Conservation (phyloP, 108 stramenopile genomes). For the Pseudonitzschia multistriata region DNA sequence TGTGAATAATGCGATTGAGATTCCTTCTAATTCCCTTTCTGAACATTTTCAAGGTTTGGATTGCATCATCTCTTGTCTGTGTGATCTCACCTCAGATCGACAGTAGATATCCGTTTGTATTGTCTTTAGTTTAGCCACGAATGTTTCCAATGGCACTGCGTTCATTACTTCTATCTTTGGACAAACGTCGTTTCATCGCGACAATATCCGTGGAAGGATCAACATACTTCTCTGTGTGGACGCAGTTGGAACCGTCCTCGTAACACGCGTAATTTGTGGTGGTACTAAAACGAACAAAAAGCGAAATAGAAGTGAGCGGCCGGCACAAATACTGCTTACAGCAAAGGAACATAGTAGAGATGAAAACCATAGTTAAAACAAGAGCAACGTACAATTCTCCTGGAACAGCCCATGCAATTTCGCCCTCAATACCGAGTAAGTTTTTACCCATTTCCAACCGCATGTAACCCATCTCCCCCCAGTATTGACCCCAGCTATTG, state of each 20-base stretch:
- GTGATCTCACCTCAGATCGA: too few species aligned
- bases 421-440: conserved; percentile 80
- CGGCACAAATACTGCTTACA: background rate
- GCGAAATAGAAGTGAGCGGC: background rate
- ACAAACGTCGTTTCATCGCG: conserved; percentile 25
- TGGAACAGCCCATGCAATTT: conserved; percentile 80
- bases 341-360: too few species aligned
- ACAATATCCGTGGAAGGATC: conserved; percentile 35
- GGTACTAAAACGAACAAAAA: conserved; percentile 20
- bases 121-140: background rate
- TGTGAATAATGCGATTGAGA: too few species aligned
- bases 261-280: conserved; percentile 58
- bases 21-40: too few species aligned
- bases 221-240: conserved; percentile 20
- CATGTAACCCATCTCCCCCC: conserved; percentile 59
- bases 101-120: too few species aligned
- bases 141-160: conserved; percentile 13
- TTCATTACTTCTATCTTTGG: conserved; percentile 9
- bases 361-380: too few species aligned
- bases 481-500: conserved; percentile 63
- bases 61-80: too few species aligned
- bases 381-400: conserved; percentile 18
- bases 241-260: conserved; percentile 68
- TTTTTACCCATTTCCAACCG: conserved; percentile 77
- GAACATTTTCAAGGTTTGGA: too few species aligned